Conservation (phyloP, 805 yeast genomes). For the Soucietia sequanensis region DNA sequence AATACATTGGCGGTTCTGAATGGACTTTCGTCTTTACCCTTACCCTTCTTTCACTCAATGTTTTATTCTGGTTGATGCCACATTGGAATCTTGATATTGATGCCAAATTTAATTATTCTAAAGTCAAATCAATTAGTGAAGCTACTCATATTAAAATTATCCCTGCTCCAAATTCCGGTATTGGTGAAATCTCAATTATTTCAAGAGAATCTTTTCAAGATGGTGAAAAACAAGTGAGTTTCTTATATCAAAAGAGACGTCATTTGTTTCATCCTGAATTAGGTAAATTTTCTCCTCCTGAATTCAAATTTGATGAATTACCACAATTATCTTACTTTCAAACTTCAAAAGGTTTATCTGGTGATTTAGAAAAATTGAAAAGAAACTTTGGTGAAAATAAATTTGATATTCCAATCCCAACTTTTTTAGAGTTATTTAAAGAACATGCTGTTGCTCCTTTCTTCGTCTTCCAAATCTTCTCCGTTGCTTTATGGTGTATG, state of each 20-base stretch:
- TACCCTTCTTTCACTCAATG: slow-evolving; percentile 67
- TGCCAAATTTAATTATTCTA: slow-evolving; percentile 64
- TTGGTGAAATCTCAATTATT: slow-evolving; percentile 74
- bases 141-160: slow-evolving; percentile 74
- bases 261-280: slow-evolving; percentile 63
- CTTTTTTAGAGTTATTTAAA: slow-evolving; percentile 84
- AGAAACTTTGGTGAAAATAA: slow-evolving; percentile 80
- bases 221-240: slow-evolving; percentile 64
- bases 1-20: slow-evolving; percentile 81
- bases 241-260: slow-evolving; percentile 89
- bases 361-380: slow-evolving; percentile 45
- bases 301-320: slow-evolving; percentile 61
- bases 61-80: slow-evolving; percentile 84
- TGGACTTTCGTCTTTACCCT: slow-evolving; percentile 94
- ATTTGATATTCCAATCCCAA: slow-evolving; percentile 94
- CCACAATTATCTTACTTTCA: slow-evolving; percentile 62
- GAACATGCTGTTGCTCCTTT: slow-evolving; percentile 99
- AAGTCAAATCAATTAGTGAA: slow-evolving; percentile 50
- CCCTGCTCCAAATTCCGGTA: slow-evolving; percentile 84
- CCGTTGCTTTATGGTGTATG: slow-evolving; percentile 93
- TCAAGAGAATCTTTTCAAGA: slow-evolving; percentile 52
- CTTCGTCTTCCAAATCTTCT: slow-evolving; percentile 93
- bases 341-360: slow-evolving; percentile 50
- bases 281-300: slow-evolving; percentile 74
- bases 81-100: slow-evolving; percentile 82